Base-by-base conservation (phyloP, 2,329 filamentous ascomycete species). In the Penicillium nordicum region DNA sequence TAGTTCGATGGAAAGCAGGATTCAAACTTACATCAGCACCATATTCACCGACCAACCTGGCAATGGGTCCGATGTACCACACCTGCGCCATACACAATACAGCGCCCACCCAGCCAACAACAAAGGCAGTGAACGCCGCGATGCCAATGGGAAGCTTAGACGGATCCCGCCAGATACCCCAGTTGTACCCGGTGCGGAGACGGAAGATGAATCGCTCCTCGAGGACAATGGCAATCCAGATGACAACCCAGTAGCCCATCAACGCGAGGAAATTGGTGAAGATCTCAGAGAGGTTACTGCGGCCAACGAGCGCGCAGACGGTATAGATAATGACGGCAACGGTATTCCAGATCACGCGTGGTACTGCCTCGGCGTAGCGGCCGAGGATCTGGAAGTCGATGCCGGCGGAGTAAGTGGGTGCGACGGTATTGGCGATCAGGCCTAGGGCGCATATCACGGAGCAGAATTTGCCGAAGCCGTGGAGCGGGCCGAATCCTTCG, bases 181-280 rank as follows among this genome's bases (percentile, higher is more conserved):
- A 88, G 59, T 84, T 80, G 70, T 83, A 88, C 1, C 75, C 77
- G 1, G 67, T 65, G 47, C 70, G 75, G 3, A 77, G 73, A 2
- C 84, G 78, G 69, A 89, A 89, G 47, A 89, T 75, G 21, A 86
- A 68, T 47, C 86, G 81, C 66, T 89, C 87, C 57, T 77, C 74
- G 14, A 76, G 70, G 2, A 83, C 75, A 45, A 89, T 86, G 1
- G 81, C 80, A 21, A 88, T 78, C 83, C 84, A 87, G 43, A 88
- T 83, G 14, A 80, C 80, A 16, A 87, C 79, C 85, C 85, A 89
- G 70, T 88, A 89, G 1, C 86, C 87, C 83, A 89, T 88, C 23
- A 89, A 73, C 0, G 85, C 84, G 5, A 89, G 77, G 68, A 89
- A 88, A 67, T 88, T 88, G 11, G 83, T 84, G 67, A 89, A 88